Percentiles rank a stretch among this genome's conserved stretches.
These are phyloP conservation scores for Dispira parvispora DNA, from an alignment of 192 early-diverging fungal genomes.

Conservation along the genomic window DNA sequence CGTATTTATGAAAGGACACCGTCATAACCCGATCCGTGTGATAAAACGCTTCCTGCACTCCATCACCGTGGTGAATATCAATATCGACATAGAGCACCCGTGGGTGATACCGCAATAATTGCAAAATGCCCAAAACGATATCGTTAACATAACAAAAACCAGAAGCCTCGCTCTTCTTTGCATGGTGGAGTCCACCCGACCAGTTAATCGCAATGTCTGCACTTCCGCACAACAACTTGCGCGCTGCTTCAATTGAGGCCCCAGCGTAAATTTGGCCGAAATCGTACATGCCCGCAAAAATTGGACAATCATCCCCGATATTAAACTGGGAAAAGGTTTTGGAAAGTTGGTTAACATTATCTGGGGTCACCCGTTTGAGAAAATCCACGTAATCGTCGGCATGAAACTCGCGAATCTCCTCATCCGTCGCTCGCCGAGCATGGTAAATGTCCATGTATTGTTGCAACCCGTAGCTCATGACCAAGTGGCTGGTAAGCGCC, in stretches of 20 bases:
- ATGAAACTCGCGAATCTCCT: constrained; percentile 90
- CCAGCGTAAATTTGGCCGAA: constrained; percentile 87
- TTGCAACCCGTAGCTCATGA: constrained; percentile 83
- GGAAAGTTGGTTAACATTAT: constrained; percentile 33
- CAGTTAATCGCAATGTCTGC: constrained; percentile 88
- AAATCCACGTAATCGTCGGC: constrained; percentile 93
- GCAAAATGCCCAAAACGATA: constrained; percentile 70
- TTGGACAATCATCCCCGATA: constrained; percentile 94
- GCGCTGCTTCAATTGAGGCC: constrained; percentile 81
- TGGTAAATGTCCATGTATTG: constrained; percentile 77
- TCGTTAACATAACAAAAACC: constrained; percentile 96
- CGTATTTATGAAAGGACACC: constrained; percentile 87
- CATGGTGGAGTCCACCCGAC: constrained; percentile 79
- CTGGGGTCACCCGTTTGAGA: constrained; percentile 66
- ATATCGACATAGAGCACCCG: constrained; percentile 92
- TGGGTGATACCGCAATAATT: constrained; percentile 51
- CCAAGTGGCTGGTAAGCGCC: constrained; percentile 84
- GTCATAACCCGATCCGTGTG: constrained; percentile 91
- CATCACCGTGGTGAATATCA: constrained; percentile 88
- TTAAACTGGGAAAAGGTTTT: constrained; percentile 58
- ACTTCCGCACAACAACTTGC: constrained; percentile 58
- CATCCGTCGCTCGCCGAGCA: constrained; percentile 68
- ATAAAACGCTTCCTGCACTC: constrained; percentile 90
- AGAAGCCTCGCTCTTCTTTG: constrained; percentile 67
- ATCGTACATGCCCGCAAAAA: constrained; percentile 94